Evolutionary conservation across 2,329 filamentous ascomycete genomes (phyloP).

Genomic region (Trichoderma koningiopsis): DNA sequence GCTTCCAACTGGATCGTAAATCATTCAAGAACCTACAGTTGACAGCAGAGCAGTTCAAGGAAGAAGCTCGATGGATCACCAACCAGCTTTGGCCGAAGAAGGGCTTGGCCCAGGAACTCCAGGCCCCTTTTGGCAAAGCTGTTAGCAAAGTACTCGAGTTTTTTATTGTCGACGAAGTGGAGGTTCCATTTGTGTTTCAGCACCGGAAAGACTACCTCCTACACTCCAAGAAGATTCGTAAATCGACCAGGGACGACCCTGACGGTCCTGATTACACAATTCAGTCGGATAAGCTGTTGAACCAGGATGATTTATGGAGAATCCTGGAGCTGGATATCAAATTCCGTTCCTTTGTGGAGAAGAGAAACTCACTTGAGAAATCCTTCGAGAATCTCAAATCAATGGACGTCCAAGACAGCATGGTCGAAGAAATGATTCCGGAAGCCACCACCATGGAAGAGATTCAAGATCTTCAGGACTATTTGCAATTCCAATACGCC

Average conservation of each 20-base stretch:
- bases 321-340: constrained; percentile 94
- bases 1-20: constrained; percentile 89
- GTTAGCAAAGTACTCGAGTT: constrained; percentile 93
- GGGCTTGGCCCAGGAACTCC: constrained; percentile 68
- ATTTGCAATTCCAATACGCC: constrained; percentile 91
- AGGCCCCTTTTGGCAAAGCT: constrained; percentile 81
- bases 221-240: constrained; percentile 72
- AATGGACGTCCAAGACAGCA: constrained; percentile 66
- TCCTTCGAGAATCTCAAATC: constrained; percentile 73
- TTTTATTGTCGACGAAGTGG: constrained; percentile 89
- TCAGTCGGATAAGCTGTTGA: constrained; percentile 82
- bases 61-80: constrained; percentile 91
- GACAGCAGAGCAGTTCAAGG: constrained; percentile 80
- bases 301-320: constrained; percentile 92
- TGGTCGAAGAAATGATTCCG: constrained; percentile 80
- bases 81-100: constrained; percentile 90
- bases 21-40: constrained; percentile 82
- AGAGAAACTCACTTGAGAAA: constrained; percentile 81
- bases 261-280: constrained; percentile 74
- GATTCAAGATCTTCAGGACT: constrained; percentile 94
- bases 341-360: constrained; percentile 89
- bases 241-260: constrained; percentile 64
- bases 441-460: constrained; percentile 88
- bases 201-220: constrained; percentile 98
- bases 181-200: constrained; percentile 97